Conservation (phyloP, 768 basidiomycete species). For the Mycena olivaceomarginata region DNA sequence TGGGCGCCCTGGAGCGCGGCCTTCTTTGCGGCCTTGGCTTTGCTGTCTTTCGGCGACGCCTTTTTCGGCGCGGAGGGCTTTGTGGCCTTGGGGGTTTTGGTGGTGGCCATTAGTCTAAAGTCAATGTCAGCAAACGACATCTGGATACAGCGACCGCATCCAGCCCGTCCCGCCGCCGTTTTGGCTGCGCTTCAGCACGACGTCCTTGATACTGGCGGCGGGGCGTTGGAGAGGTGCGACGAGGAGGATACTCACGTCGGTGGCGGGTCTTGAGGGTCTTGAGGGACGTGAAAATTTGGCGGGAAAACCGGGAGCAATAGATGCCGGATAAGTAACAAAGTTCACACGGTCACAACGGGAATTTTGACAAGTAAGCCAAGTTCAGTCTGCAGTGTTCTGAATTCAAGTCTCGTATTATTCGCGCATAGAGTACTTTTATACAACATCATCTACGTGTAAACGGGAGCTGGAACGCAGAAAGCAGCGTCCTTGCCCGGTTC, state of each 20-base stretch:
- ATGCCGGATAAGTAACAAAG: no score
- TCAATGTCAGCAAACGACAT: slow-evolving; percentile 14
- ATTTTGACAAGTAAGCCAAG: no score
- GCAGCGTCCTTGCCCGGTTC: slow-evolving; percentile 88
- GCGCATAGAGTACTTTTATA: slow-evolving; percentile 5
- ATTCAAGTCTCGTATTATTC: neutral
- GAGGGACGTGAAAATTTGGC: no score
- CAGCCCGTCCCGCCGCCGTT: slow-evolving; percentile 8
- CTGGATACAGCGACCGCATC: neutral
- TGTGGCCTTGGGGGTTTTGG: slow-evolving; percentile 77
- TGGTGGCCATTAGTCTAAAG: slow-evolving; percentile 74
- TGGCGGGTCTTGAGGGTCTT: no score
- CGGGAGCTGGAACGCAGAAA: slow-evolving; percentile 95
- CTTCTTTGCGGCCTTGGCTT: slow-evolving; percentile 98
- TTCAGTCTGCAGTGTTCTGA: no score
- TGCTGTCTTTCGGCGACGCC: slow-evolving; percentile 67
- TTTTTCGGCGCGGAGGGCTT: slow-evolving; percentile 70
- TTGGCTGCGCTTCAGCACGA: neutral
- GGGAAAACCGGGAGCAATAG: no score
- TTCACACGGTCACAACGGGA: no score
- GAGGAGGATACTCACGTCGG: no score
- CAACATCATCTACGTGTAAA: slow-evolving; percentile 63
- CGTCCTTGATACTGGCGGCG: neutral
- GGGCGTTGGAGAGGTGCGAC: neutral
- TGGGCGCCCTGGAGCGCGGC: slow-evolving; percentile 93